Conservation (phyloP, 768 basidiomycete genomes). For the Collybia mongolica region DNA sequence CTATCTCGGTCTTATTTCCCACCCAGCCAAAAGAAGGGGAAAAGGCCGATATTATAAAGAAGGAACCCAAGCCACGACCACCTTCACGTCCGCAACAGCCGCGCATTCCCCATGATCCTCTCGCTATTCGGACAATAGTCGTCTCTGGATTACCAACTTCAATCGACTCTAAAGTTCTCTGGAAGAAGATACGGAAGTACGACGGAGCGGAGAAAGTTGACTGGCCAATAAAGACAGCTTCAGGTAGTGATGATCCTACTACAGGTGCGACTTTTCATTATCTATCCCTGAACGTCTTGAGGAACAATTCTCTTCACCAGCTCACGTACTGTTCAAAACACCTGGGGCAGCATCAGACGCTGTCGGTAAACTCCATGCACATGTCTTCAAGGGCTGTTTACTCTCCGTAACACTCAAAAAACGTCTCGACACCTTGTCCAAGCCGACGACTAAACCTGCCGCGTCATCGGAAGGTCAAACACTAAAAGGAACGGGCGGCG, state of each 20-base stretch:
- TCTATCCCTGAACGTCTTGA: neutral
- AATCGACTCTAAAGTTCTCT: conserved; percentile 65
- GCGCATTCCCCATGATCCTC: conserved; percentile 55
- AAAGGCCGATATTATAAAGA: conserved; percentile 27
- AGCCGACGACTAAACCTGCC: conserved; percentile 32
- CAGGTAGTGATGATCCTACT: conserved; percentile 43
- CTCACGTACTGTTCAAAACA: conserved; percentile 71
- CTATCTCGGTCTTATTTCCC: neutral
- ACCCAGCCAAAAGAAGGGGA: conserved; percentile 45
- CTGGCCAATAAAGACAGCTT: conserved; percentile 57
- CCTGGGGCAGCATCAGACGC: conserved; percentile 70
- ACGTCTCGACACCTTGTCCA: conserved; percentile 67
- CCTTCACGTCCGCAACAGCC: conserved; percentile 29
- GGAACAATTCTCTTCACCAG: conserved; percentile 28
- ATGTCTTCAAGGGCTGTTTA: conserved; percentile 86
- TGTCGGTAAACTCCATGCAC: conserved; percentile 81
- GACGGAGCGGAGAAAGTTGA: conserved; percentile 74
- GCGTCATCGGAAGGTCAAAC: conserved; percentile 15
- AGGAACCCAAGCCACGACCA: conserved; percentile 39
- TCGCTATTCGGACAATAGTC: conserved; percentile 81
- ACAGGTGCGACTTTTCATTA: conserved; percentile 38
- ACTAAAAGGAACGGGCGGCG: conserved; percentile 20
- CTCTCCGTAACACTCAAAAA: conserved; percentile 91
- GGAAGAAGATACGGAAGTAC: conserved; percentile 87
- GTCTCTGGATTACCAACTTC: conserved; percentile 69